A percentile compares a stretch with the other conserved stretches of the same genome.
These are phyloP conservation scores for Acanthamoeba royreba DNA, from an alignment of 208 protist species.

Conservation along the genomic window DNA sequence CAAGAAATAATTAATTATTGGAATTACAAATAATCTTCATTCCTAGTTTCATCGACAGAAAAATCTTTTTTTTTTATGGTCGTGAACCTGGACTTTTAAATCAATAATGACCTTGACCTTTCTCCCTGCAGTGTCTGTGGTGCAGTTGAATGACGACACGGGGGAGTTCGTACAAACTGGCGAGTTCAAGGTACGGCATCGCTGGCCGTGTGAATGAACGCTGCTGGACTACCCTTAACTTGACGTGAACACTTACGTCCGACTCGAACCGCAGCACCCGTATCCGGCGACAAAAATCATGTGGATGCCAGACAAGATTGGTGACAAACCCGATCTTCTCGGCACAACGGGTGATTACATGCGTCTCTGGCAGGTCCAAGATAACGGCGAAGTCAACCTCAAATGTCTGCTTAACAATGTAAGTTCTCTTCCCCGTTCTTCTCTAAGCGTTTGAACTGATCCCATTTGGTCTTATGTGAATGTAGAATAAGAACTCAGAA, in stretches of 20 bases:
- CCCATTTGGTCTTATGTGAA: not conserved
- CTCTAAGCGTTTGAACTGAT: not conserved
- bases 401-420: slow-evolving; percentile 83
- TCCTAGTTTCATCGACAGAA: not conserved
- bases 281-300: slow-evolving; percentile 90
- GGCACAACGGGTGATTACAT: slow-evolving; percentile 98
- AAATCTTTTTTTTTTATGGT: not conserved
- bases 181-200: slow-evolving; percentile 95
- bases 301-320: slow-evolving; percentile 88
- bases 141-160: slow-evolving; percentile 76
- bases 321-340: slow-evolving; percentile 86
- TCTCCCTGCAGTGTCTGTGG: slow-evolving; percentile 58
- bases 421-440: not conserved
- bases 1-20: slow-evolving; percentile 43
- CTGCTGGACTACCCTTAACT: not conserved
- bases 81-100: too few species aligned
- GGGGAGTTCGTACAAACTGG: slow-evolving; percentile 69
- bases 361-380: slow-evolving; percentile 93
- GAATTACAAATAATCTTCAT: not conserved
- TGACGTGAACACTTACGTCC: not conserved
- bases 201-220: not conserved
- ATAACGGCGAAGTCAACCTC: slow-evolving; percentile 64
- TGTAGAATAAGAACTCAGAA: slow-evolving; percentile 92
- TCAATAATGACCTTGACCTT: too few species aligned
- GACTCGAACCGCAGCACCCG: not conserved